Base-by-base conservation (phyloP, 1,139 yeast genomes). In the Wickerhamomyces sp. region DNA sequence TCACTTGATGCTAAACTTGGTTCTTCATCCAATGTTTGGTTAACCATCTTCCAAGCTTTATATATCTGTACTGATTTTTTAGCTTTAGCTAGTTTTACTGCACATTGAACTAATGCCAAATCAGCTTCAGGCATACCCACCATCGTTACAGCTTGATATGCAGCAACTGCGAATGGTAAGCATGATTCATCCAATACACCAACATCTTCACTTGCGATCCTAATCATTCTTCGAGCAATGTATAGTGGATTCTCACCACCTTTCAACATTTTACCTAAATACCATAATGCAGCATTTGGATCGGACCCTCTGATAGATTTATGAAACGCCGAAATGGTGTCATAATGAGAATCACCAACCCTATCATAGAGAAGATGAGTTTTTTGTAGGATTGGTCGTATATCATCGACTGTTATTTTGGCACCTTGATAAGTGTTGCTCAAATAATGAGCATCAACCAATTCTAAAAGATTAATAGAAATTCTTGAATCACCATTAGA, bases 41-140 rank as follows among this genome's bases (percentile, higher is more conserved):
- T 89, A 23, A 93, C 81, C 32, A 74, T 66, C 27, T 82, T 74
- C 71, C 89, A 81, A 0, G 93, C 95, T 46, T 90, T 70, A 59
- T 91, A 91, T 0, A 94, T 79, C 59, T 84, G 83, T 13, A 91
- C 89, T 7, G 95, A 85, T 63, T 94, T 94, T 0, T 82, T 81
- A 0, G 98, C 95, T 45, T 80, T 68, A 0, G 98, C 95, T 30
- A 93, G 69, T 54, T 90, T 86, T 32, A 86, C 90, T 1, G 95
- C 91, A 63, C 97, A 89, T 57, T 93, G 99, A 0, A 93, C 99
- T 41, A 93, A 67, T 4, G 90, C 81, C 34, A 88, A 73, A 61
- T 93, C 97, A 2, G 95, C 95, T 61, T 94, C 99, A 0, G 99
- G 99, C 77, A 93, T 75, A 0, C 99, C 99, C n/a, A 93, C 76